Evolutionary conservation across 495 filamentous ascomycete species (phyloP).

Genomic region (Trichoderma reesei): DNA sequence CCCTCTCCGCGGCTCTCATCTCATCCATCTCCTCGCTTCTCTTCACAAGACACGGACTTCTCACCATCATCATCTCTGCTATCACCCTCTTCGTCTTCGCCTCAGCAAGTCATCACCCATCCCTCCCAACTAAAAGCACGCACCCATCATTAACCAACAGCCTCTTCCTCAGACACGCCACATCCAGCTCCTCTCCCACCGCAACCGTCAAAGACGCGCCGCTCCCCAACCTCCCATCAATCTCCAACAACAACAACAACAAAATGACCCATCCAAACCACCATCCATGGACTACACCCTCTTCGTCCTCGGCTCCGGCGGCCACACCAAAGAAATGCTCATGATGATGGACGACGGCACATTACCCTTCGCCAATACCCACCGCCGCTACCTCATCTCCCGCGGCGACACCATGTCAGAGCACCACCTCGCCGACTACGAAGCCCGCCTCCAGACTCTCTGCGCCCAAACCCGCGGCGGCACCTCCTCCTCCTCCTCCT

Average conservation of each 20-base stretch:
- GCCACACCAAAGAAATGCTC: conserved; percentile 92
- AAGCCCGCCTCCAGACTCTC: conserved; percentile 18
- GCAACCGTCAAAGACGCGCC: background rate
- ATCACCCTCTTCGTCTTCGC: conserved; percentile 1
- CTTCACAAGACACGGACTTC: background rate
- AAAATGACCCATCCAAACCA: background rate
- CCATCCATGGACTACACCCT: conserved; percentile 47
- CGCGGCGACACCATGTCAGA: conserved; percentile 64
- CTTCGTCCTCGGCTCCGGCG: conserved; percentile 81
- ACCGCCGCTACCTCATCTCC: conserved; percentile 75
- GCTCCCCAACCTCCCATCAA: no score
- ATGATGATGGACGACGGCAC: conserved; percentile 53
- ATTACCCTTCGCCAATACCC: conserved; percentile 36
- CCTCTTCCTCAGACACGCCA: background rate
- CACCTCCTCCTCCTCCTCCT: no score
- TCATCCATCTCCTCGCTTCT: background rate
- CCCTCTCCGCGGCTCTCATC: background rate
- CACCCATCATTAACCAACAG: background rate
- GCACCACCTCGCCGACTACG: conserved; percentile 25
- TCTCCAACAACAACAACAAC: no score
- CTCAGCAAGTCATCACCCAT: background rate
- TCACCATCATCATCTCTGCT: background rate
- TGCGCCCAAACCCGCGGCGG: background rate
- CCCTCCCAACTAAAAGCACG: background rate
- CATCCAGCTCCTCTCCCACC: conserved; percentile 6